These are phyloP conservation scores for Syzygium aromaticum DNA, from an alignment of 345 rosid genomes.

Conservation along the genomic window DNA sequence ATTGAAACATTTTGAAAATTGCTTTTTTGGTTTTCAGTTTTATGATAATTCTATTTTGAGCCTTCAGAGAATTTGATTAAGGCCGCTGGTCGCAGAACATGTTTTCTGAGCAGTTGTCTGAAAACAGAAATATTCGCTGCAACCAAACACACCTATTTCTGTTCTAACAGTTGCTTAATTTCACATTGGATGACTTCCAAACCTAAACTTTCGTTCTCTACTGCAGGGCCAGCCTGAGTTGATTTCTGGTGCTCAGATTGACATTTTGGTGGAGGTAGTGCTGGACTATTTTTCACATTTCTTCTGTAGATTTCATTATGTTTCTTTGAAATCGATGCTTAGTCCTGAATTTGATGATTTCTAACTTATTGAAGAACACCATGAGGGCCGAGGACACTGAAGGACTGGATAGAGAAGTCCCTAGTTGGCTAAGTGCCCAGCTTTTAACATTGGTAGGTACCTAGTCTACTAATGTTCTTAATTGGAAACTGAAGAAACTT, in stretches of 20 bases:
- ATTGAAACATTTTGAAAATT: neutral
- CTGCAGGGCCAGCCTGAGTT: conserved; percentile 54
- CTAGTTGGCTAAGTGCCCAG: conserved; percentile 42
- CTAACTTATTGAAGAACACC: conserved; percentile 33
- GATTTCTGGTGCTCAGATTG: conserved; percentile 67
- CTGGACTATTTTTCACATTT: neutral
- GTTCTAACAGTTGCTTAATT: neutral
- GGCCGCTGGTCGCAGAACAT: neutral
- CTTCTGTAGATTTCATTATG: neutral
- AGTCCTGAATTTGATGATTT: neutral
- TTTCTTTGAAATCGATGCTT: neutral
- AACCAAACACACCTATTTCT: neutral
- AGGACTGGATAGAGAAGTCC: conserved; percentile 22
- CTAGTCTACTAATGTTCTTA: neutral
- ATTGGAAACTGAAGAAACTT: neutral
- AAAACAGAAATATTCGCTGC: neutral
- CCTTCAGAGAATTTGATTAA: neutral
- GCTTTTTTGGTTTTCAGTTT: neutral
- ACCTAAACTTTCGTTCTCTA: conserved; percentile 5
- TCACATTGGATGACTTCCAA: neutral
- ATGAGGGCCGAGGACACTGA: conserved; percentile 1
- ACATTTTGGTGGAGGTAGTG: conserved; percentile 75
- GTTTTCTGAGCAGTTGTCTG: neutral
- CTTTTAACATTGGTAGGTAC: conserved; percentile 54
- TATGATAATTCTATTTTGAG: neutral